Evolutionary conservation across 192 early-diverging fungal species (phyloP).

Genomic region (Radiomyces spectabilis): DNA sequence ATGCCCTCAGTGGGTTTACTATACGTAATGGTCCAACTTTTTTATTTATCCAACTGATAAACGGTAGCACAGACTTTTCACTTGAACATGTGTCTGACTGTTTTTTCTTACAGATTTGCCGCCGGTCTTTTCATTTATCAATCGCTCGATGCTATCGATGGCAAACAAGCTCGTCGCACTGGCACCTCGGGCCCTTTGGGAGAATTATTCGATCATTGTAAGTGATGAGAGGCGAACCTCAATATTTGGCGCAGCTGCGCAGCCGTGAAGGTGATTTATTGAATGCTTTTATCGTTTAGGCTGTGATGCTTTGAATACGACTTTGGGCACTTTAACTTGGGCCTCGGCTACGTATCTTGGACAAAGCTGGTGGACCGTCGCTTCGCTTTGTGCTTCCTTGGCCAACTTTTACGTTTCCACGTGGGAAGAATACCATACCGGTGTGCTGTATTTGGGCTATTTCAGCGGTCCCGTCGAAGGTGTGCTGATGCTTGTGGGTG

Average conservation of each 20-base stretch:
- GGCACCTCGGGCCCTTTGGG: constrained; percentile 83
- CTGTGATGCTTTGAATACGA: constrained; percentile 53
- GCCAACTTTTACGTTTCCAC: constrained; percentile 82
- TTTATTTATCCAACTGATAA: too few species aligned
- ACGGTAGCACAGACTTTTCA: too few species aligned
- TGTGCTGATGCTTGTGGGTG: constrained; percentile 56
- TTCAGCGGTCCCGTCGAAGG: constrained; percentile 93
- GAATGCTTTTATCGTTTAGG: constrained; percentile 18
- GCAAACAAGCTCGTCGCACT: constrained; percentile 90
- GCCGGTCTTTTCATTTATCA: constrained; percentile 83
- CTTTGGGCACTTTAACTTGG: constrained; percentile 49
- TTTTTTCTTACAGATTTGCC: constrained; percentile 39
- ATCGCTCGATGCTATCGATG: constrained; percentile 90
- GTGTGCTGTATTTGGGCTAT: constrained; percentile 72
- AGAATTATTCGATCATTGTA: constrained; percentile 95
- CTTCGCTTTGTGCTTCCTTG: constrained; percentile 22
- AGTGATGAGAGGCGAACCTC: background rate
- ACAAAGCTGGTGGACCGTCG: constrained; percentile 62
- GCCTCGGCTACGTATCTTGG: constrained; percentile 61
- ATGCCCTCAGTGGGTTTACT: constrained; percentile 80
- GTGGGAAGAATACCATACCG: constrained; percentile 94
- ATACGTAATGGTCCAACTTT: constrained; percentile 59
- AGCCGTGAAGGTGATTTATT: background rate
- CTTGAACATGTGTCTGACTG: background rate
- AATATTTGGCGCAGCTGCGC: too few species aligned